These are phyloP conservation scores for Purshia tridentata DNA, from an alignment of 306 rosid species.

Conservation along the genomic window DNA sequence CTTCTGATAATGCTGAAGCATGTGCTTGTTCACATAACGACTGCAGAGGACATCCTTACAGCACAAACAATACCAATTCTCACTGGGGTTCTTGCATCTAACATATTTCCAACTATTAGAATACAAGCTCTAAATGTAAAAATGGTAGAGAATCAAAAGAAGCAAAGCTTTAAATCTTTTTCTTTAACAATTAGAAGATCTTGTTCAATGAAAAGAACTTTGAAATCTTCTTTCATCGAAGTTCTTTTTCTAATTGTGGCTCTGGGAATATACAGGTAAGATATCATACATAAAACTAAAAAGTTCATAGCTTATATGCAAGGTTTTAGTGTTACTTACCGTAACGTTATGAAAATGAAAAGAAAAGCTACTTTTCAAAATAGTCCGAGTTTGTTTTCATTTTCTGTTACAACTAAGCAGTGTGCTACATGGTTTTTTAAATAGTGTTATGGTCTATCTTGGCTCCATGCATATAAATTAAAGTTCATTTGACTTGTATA, in stretches of 20 bases:
- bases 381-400: background rate
- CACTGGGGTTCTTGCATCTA: conserved; percentile 71
- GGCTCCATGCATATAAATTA: background rate
- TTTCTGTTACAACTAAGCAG: too few species aligned
- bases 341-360: background rate
- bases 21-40: conserved; percentile 84
- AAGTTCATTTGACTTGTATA: background rate
- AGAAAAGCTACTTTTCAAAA: background rate
- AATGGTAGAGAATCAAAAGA: background rate
- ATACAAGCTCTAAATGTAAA: background rate
- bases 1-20: conserved; percentile 59
- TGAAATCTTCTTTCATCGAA: too few species aligned
- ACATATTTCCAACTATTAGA: background rate
- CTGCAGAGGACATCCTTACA: conserved; percentile 76
- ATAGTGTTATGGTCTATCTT: background rate
- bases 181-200: too few species aligned
- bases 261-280: background rate
- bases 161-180: background rate
- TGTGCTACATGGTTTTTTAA: background rate
- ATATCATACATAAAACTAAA: background rate
- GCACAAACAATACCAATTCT: conserved; percentile 82
- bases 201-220: background rate
- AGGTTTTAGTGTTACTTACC: too few species aligned
- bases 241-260: background rate
- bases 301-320: too few species aligned